A percentile compares a stretch with the other conserved stretches of the same genome.
phyloP scores from a whole-genome alignment of 2,329 filamentous ascomycete species.

The Didymella glomerata region DNA sequence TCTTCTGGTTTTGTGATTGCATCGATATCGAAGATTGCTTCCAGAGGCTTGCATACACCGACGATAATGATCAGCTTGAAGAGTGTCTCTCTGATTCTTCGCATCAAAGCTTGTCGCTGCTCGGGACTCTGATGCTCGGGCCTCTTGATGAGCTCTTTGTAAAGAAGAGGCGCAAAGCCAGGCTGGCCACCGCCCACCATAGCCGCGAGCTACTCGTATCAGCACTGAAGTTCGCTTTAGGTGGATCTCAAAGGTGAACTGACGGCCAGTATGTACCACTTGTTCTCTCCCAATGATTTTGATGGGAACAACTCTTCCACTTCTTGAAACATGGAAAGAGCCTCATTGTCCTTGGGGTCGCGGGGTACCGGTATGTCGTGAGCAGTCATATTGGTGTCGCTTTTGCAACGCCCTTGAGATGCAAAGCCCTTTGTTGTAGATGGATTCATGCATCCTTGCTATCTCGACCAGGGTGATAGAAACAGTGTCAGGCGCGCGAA shows the following conservation, averaged over 20 bases:
- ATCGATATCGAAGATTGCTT: constrained; percentile 66
- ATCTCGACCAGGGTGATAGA: background rate
- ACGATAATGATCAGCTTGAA: constrained; percentile 66
- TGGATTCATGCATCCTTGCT: background rate
- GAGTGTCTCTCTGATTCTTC: constrained; percentile 65
- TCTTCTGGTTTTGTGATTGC: constrained; percentile 64
- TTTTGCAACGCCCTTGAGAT: background rate
- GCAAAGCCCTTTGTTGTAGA: background rate
- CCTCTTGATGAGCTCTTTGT: constrained; percentile 63
- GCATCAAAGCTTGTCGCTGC: constrained; percentile 59
- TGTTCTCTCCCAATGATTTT: constrained; percentile 53
- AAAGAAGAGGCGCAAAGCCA: constrained; percentile 62
- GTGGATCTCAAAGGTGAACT: background rate
- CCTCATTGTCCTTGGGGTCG: constrained; percentile 52
- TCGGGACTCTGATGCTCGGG: constrained; percentile 56
- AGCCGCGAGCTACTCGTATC: constrained; percentile 47
- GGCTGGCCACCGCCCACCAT: constrained; percentile 61
- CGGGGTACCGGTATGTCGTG: constrained; percentile 19
- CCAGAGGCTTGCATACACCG: constrained; percentile 70
- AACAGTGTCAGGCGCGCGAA: background rate
- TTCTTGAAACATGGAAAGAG: constrained; percentile 52
- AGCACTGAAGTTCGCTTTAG: background rate
- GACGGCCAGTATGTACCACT: constrained; percentile 59
- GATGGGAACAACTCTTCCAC: constrained; percentile 57
- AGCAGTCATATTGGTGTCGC: background rate